Conservation (phyloP, 2,329 filamentous ascomycete genomes). For the Claviceps paspali region DNA sequence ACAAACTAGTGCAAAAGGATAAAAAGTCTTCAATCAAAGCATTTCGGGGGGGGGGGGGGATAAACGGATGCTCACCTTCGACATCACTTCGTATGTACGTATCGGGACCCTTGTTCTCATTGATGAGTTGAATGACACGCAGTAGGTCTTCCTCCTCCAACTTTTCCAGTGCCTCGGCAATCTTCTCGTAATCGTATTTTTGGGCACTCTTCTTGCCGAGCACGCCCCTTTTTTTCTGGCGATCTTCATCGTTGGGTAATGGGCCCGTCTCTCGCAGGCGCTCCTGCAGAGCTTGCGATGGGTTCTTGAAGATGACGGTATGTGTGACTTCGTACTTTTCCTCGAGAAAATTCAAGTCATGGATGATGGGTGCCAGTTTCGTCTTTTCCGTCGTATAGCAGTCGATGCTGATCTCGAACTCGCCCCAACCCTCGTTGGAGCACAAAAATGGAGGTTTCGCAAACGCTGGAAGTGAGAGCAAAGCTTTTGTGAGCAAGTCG, state of each 20-base stretch:
- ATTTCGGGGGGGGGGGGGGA: background rate
- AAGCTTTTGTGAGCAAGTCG: background rate
- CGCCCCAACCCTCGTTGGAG: slow-evolving; percentile 91
- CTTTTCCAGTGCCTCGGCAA: slow-evolving; percentile 80
- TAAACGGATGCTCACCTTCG: slow-evolving; percentile 68
- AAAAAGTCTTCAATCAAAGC: background rate
- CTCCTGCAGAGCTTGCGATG: slow-evolving; percentile 69
- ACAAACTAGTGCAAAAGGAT: slow-evolving; percentile 8
- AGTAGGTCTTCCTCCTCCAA: slow-evolving; percentile 85
- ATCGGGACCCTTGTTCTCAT: slow-evolving; percentile 87
- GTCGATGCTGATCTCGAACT: slow-evolving; percentile 88
- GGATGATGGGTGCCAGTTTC: slow-evolving; percentile 56
- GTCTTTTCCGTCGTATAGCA: slow-evolving; percentile 75
- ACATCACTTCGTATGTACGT: slow-evolving; percentile 97
- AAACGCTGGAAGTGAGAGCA: slow-evolving; percentile 39
- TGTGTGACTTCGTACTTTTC: slow-evolving; percentile 74
- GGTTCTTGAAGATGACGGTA: slow-evolving; percentile 77
- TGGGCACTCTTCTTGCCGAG: slow-evolving; percentile 65
- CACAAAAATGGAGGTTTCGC: slow-evolving; percentile 77
- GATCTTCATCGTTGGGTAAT: slow-evolving; percentile 59
- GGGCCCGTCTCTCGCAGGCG: slow-evolving; percentile 71
- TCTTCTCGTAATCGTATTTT: slow-evolving; percentile 77
- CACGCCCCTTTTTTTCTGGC: slow-evolving; percentile 44
- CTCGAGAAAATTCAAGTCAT: slow-evolving; percentile 85
- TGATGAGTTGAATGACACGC: slow-evolving; percentile 92